A percentile compares a stretch with the other conserved stretches of the same genome.
Conservation (phyloP, 2,329 filamentous ascomycete species). For the Drechslerella stenobrocha region DNA sequence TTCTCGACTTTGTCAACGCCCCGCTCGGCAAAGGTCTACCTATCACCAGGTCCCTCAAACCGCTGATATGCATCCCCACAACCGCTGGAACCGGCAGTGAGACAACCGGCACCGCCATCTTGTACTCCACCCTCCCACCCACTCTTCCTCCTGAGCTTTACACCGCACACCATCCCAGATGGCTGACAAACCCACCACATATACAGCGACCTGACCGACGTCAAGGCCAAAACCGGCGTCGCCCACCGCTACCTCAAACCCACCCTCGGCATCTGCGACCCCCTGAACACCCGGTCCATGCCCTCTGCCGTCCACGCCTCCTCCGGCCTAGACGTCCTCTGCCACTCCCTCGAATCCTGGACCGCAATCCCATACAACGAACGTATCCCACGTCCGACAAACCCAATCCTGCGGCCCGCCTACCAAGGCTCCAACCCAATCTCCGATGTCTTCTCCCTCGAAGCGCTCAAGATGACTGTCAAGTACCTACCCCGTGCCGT, state of each 20-base stretch:
- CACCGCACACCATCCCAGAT: neutral
- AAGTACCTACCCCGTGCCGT: conserved; percentile 91
- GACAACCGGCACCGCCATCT: conserved; percentile 97
- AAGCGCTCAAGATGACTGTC: conserved; percentile 78
- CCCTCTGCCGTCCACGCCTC: conserved; percentile 88
- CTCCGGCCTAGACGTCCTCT: conserved; percentile 91
- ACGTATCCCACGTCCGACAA: conserved; percentile 77
- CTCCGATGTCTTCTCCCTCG: conserved; percentile 92
- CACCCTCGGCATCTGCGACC: conserved; percentile 81
- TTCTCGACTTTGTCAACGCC: conserved; percentile 96
- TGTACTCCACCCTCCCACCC: conserved; percentile 58
- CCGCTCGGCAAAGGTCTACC: conserved; percentile 82
- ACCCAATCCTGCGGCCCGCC: conserved; percentile 86
- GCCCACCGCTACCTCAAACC: conserved; percentile 95
- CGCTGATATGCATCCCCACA: conserved; percentile 80
- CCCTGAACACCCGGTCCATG: conserved; percentile 91
- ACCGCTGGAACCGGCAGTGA: conserved; percentile 88
- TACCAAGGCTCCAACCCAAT: conserved; percentile 99
- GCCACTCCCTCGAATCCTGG: conserved; percentile 94
- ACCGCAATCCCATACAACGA: conserved; percentile 94
- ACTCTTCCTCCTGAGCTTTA: neutral
- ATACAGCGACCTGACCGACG: conserved; percentile 72
- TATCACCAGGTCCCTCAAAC: conserved; percentile 70
- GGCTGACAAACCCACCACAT: neutral
- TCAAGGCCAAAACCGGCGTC: conserved; percentile 91